Evolutionary conservation across 805 yeast species (phyloP), one percentile per base, ranked within the genome.

Genomic region (Yarrowia sp.): DNA sequence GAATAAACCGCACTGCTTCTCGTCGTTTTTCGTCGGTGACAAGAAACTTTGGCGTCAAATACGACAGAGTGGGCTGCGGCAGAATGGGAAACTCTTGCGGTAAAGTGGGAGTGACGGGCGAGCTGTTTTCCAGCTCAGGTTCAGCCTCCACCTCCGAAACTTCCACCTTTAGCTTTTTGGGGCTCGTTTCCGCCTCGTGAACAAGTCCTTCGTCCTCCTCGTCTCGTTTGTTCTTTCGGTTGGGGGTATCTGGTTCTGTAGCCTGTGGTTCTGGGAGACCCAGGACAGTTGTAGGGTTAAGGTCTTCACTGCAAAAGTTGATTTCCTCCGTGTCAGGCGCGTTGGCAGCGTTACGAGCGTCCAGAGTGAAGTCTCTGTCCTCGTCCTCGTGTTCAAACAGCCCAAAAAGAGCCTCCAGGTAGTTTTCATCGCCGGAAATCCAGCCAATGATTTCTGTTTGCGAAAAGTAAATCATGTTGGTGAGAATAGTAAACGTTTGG

Each of bases 1-100:
- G 92, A 1, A 93, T 73, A 74, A 92, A 80, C 68, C 82, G 81
- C 3, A 95, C 86, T 0, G 95, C 97, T 70, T 90, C 90, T 66
- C 89, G 77, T 68, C 81, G 79, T 58, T 76, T 77, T 52, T 56
- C 62, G 26, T 56, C 62, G 1, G 62, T 11, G 7, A 51, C 33
- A 3, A 35, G 44, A n/a, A 17, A 35, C 22, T 22, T 35, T 1
- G 59, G 59, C 16, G 59, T 51, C 33, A 36, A n/a, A 51, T 51
- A 51, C 24, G 54, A 30, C 26, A 48, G 14, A 1, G 59, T n/a
- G 14, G 43, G 59, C 43, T 51, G 41, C 7, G 59, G 59, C 11
- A 51, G 41, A 11, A 21, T 12, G 9, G 41, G 43, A 11, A 51
- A 36, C n/a, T 51, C 43, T 12, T 51, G 41, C 3, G 59, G 59